Evolutionary conservation across 768 basidiomycete species (phyloP), one percentile per base, ranked within the genome.

Genomic region (Agaricus blazei): DNA sequence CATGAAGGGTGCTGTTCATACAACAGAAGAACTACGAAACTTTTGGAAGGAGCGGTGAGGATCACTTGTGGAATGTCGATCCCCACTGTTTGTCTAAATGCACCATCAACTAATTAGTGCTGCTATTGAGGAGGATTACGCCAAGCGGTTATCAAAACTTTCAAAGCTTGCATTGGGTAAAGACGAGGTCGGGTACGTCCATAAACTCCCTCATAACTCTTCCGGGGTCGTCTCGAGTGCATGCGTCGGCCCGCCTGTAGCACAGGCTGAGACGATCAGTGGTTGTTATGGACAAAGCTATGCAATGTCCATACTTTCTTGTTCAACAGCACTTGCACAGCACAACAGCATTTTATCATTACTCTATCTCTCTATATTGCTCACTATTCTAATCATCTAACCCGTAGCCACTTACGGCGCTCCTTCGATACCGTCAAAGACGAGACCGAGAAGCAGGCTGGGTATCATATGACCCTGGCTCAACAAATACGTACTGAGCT

Each of bases 41-140:
- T 95, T 90, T 64, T 97, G 93, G 91, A 95, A 93, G 65, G 96
- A 98, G 70, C 79, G 96, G 95, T 95, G 59, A 57, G 84, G 72
- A 5, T 36, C 41, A 7, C 40, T 28, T 19, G 51, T 41, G 58
- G 43, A 29, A 42, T 36, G 3, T 12, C 23, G 19, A 45, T 37
- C n/a, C 19, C 4, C 8, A 6, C 24, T 38, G 3, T n/a, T 54
- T 5, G 51, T 29, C 51, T 47, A 34, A 14, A 42, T 51, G 41
- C 48, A 36, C 51, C 28, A 24, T 51, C 42, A 24, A 59, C 54
- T 53, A 40, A 59, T 41, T 47, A 97, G 96, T 66, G 87, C 93
- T 7, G 60, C 76, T 29, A 97, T 98, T 59, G 95, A 98, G 69
- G 94, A 98, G 64, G 96, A 98, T 37, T 98, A 98, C 65, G 88